These are phyloP conservation scores for Russula vinacea DNA, from an alignment of 768 basidiomycete genomes.

Conservation along the genomic window DNA sequence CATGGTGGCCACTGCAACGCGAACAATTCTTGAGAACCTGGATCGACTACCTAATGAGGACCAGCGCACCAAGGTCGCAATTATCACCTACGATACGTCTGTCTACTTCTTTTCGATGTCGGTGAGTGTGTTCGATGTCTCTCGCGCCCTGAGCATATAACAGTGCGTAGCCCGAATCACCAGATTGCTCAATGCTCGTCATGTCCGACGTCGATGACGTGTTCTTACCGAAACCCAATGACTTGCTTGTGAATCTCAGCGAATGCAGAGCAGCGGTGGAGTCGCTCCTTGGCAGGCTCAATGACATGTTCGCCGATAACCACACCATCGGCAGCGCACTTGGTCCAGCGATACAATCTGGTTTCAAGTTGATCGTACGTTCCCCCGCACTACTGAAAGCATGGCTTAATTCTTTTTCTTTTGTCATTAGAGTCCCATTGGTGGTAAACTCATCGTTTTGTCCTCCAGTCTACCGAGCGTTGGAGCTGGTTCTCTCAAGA, in stretches of 20 bases:
- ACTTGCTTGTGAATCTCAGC: conserved; percentile 90
- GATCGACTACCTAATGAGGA: conserved; percentile 96
- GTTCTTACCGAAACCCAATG: conserved; percentile 94
- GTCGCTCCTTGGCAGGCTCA: conserved; percentile 72
- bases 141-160: conserved; percentile 3
- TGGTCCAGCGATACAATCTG: conserved; percentile 92
- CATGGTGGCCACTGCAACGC: conserved; percentile 97
- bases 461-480: conserved; percentile 83
- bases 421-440: conserved; percentile 74
- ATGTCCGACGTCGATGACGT: conserved; percentile 97
- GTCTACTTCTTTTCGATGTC: conserved; percentile 96
- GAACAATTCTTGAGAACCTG: conserved; percentile 92
- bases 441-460: conserved; percentile 89
- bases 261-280: conserved; percentile 83
- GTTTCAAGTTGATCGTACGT: conserved; percentile 87
- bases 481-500: conserved; percentile 90
- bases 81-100: conserved; percentile 88
- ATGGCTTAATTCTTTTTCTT: conserved; percentile 7
- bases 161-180: conserved; percentile 51
- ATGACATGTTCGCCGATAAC: conserved; percentile 98
- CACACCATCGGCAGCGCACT: conserved; percentile 89
- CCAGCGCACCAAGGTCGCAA: conserved; percentile 83
- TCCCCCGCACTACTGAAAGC: not conserved
- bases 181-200: conserved; percentile 92
- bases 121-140: conserved; percentile 43